These are phyloP conservation scores for Petasospora rhodanensis DNA, from an alignment of 1,139 yeast species.

Conservation along the genomic window DNA sequence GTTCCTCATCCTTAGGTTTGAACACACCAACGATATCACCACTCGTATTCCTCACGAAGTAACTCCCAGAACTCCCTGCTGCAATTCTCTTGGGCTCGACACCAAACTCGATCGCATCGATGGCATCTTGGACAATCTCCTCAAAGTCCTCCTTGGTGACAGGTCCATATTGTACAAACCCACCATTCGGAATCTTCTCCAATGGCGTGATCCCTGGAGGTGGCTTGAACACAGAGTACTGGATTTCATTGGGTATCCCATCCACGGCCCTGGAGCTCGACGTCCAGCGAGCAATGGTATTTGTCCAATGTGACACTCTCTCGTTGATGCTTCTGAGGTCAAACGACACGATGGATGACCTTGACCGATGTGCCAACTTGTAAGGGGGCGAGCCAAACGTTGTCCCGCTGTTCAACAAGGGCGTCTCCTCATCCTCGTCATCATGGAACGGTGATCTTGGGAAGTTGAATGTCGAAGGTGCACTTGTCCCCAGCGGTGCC, in stretches of 20 bases:
- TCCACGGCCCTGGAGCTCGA: constrained; percentile 14
- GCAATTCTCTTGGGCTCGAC: constrained; percentile 50
- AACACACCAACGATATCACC: constrained; percentile 51
- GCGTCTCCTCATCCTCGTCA: not conserved
- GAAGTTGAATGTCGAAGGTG: not conserved
- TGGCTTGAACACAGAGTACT: constrained; percentile 49
- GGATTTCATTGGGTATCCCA: constrained; percentile 33
- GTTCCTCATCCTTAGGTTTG: constrained; percentile 80
- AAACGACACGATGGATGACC: constrained; percentile 17
- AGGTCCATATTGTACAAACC: constrained; percentile 30
- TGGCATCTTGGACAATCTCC: constrained; percentile 35
- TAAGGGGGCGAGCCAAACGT: constrained; percentile 3
- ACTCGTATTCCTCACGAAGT: constrained; percentile 44
- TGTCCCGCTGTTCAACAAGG: not conserved
- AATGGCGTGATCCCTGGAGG: constrained; percentile 29
- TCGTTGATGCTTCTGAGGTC: constrained; percentile 19
- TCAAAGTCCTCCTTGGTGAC: constrained; percentile 33
- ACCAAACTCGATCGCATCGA: constrained; percentile 38
- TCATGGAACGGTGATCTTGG: not conserved
- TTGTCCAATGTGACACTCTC: constrained; percentile 22
- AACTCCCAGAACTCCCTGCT: constrained; percentile 71
- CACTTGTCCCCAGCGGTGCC: not conserved
- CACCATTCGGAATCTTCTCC: constrained; percentile 28
- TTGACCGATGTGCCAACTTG: not conserved
- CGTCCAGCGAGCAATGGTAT: constrained; percentile 19